These are phyloP conservation scores for Leishmania aethiopica DNA, from an alignment of 208 protist genomes.

Conservation along the genomic window DNA sequence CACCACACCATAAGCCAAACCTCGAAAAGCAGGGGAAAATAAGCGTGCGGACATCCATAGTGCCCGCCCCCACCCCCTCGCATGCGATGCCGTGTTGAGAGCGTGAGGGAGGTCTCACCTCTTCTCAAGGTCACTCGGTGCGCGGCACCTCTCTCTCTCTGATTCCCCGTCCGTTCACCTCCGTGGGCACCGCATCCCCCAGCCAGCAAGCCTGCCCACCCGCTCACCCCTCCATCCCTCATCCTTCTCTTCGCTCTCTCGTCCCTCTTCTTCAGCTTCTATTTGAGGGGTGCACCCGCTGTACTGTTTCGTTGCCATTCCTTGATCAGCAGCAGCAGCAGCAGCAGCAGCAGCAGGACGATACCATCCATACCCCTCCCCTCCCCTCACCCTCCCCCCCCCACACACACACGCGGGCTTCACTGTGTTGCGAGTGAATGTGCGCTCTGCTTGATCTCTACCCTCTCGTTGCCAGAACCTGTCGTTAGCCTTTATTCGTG, in stretches of 20 bases:
- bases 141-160: background rate
- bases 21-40: background rate
- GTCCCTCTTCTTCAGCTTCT: background rate
- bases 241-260: background rate
- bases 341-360: constrained; percentile 1
- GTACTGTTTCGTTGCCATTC: background rate
- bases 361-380: background rate
- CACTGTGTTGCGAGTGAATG: background rate
- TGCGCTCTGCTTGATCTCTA: background rate
- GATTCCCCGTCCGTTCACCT: too few species aligned
- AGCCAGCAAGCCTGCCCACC: background rate
- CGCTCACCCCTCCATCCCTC: background rate
- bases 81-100: background rate
- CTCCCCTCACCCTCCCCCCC: background rate
- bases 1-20: background rate
- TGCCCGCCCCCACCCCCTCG: background rate
- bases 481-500: background rate
- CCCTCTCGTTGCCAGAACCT: background rate
- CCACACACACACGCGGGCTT: background rate
- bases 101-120: too few species aligned
- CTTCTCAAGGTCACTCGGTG: background rate
- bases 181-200: background rate
- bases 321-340: background rate
- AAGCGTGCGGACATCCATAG: background rate
- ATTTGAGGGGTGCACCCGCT: background rate